Evolutionary conservation across 139 green algal species (phyloP).

Genomic region (Trebouxia sp.): DNA sequence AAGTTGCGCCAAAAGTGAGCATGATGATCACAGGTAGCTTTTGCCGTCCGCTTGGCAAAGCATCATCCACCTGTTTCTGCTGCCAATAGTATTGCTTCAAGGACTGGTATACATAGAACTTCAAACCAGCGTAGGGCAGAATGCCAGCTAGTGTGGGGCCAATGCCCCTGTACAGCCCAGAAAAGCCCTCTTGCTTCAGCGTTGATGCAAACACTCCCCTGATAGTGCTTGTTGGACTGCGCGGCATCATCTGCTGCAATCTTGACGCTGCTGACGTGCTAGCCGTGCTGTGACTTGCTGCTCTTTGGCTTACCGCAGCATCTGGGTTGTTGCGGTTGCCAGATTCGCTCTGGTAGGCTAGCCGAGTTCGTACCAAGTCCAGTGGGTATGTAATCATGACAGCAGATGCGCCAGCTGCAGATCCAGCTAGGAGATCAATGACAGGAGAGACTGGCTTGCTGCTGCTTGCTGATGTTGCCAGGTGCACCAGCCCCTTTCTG

Average conservation of each 20-base stretch:
- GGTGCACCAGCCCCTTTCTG: conserved; percentile 52
- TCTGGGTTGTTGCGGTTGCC: neutral
- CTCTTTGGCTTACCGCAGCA: conserved; percentile 2
- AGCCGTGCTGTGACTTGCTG: neutral
- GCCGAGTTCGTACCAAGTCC: conserved; percentile 83
- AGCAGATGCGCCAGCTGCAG: conserved; percentile 76
- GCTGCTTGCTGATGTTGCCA: neutral
- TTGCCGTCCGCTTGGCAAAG: conserved; percentile 1
- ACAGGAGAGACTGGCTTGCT: conserved; percentile 41
- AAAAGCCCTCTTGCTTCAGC: conserved; percentile 59
- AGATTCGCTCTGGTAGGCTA: conserved; percentile 67
- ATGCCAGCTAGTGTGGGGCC: conserved; percentile 87
- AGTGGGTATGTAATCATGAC: conserved; percentile 90
- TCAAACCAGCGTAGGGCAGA: conserved; percentile 91
- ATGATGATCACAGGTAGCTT: conserved; percentile 71
- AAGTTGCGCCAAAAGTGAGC: conserved; percentile 77
- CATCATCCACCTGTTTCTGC: conserved; percentile 19
- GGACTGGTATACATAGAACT: conserved; percentile 92
- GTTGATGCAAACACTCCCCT: conserved; percentile 51
- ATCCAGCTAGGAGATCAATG: conserved; percentile 81
- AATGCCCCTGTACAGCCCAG: conserved; percentile 80
- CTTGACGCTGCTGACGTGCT: neutral
- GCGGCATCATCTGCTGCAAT: neutral
- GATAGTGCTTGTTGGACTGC: conserved; percentile 42
- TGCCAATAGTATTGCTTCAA: conserved; percentile 65